Conservation (phyloP, 2,329 filamentous ascomycete species). For the Fonsecaea multimorphosa region DNA sequence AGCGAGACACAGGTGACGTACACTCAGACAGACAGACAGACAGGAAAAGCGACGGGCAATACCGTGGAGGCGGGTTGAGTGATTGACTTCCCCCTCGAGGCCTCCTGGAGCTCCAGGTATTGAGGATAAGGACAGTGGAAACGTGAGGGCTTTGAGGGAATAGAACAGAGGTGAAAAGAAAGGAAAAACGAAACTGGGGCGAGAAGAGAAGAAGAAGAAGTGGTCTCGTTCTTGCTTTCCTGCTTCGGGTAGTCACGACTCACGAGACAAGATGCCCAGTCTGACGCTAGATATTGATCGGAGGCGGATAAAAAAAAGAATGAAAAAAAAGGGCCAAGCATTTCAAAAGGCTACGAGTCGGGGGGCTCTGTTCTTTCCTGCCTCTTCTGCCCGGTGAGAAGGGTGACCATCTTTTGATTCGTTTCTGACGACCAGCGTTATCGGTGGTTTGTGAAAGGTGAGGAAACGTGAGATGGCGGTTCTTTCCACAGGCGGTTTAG, state of each 20-base stretch:
- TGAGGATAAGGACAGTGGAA: background rate
- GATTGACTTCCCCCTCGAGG: background rate
- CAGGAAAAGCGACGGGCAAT: background rate
- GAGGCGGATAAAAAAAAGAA: background rate
- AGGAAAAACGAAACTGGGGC: background rate
- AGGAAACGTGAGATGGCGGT: background rate
- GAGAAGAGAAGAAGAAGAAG: background rate
- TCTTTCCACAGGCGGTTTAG: background rate
- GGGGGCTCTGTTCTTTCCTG: background rate
- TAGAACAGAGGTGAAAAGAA: background rate
- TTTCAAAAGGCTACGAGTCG: background rate
- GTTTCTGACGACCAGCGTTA: background rate
- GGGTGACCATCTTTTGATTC: background rate
- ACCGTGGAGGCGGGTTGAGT: background rate
- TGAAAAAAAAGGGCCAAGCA: background rate
- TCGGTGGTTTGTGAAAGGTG: background rate
- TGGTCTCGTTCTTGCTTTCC: conserved; percentile 1
- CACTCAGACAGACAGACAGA: background rate
- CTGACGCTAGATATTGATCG: conserved; percentile 6
- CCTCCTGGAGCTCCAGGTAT: background rate
- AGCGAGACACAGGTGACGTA: background rate
- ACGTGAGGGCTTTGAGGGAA: background rate
- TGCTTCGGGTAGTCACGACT: conserved; percentile 1
- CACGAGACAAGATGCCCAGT: conserved; percentile 2
- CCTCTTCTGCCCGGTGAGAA: background rate